phyloP scores from a whole-genome alignment of 805 yeast species.

The Wickerhamomyces sydowiorum region DNA sequence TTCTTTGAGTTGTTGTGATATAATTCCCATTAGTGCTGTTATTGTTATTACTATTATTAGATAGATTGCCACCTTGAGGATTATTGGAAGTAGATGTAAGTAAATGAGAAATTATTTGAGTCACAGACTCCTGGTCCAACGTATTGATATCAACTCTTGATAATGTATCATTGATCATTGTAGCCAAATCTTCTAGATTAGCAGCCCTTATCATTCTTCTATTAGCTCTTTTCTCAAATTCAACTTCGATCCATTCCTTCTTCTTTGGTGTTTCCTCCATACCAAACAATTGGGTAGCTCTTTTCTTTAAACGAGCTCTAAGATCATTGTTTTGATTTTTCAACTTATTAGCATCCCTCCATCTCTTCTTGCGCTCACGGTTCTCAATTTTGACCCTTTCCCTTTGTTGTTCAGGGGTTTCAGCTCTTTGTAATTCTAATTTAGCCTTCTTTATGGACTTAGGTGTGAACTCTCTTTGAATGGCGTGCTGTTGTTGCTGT shows the following conservation, averaged over 20 bases:
- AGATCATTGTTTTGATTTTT: slow-evolving; percentile 87
- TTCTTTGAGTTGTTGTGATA: background rate
- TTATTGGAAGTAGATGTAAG: slow-evolving; percentile 12
- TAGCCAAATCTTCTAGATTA: slow-evolving; percentile 23
- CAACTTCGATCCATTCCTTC: slow-evolving; percentile 68
- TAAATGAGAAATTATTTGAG: slow-evolving; percentile 20
- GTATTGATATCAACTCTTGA: slow-evolving; percentile 41
- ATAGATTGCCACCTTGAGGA: background rate
- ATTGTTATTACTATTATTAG: background rate
- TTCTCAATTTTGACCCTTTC: slow-evolving; percentile 63
- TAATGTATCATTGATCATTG: slow-evolving; percentile 21
- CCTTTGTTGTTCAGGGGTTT: slow-evolving; percentile 30
- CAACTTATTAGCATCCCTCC: slow-evolving; percentile 77
- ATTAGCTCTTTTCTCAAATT: slow-evolving; percentile 60
- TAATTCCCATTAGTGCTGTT: background rate
- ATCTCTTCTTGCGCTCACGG: slow-evolving; percentile 70
- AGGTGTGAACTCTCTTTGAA: background rate
- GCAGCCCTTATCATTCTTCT: slow-evolving; percentile 46
- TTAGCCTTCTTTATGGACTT: slow-evolving; percentile 10
- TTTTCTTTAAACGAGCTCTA: slow-evolving; percentile 65
- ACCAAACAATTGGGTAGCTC: slow-evolving; percentile 69
- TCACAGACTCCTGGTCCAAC: slow-evolving; percentile 29
- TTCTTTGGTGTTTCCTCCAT: slow-evolving; percentile 46
- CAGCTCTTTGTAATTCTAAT: slow-evolving; percentile 10
- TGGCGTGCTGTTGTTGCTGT: background rate